phyloP scores from a whole-genome alignment of 768 basidiomycete species.

The Lactarius sp. region DNA sequence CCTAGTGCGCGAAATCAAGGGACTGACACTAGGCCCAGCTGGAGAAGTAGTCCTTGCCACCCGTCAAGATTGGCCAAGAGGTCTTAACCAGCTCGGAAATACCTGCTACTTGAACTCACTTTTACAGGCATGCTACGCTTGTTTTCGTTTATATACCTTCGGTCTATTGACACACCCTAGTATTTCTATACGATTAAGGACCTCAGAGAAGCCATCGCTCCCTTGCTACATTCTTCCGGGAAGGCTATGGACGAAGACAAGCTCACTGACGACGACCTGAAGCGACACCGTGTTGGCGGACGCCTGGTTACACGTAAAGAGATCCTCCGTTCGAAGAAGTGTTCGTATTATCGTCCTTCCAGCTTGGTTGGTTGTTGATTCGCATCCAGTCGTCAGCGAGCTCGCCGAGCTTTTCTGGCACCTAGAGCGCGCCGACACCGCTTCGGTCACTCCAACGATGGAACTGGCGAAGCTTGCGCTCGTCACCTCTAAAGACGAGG shows the following conservation, averaged over 20 bases:
- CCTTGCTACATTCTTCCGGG: constrained; percentile 49
- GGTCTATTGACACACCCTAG: constrained; percentile 35
- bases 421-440: constrained; percentile 58
- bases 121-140: constrained; percentile 47
- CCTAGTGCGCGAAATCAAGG: not conserved
- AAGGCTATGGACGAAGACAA: constrained; percentile 63
- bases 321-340: constrained; percentile 78
- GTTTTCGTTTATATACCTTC: not conserved
- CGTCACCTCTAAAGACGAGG: constrained; percentile 86
- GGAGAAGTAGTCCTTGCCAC: constrained; percentile 54
- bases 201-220: constrained; percentile 68
- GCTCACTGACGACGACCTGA: constrained; percentile 73
- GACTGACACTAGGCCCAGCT: constrained; percentile 38
- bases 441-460: constrained; percentile 75
- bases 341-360: constrained; percentile 37
- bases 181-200: constrained; percentile 97
- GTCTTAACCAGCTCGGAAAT: constrained; percentile 84
- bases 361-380: constrained; percentile 20
- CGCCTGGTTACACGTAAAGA: constrained; percentile 76
- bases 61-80: constrained; percentile 70
- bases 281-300: constrained; percentile 83
- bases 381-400: constrained; percentile 62
- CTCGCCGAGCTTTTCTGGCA: constrained; percentile 75
- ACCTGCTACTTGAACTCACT: constrained; percentile 85
- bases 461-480: constrained; percentile 90